Base-by-base conservation (phyloP, 179 eudicot species). In the Corrigiola litoralis region DNA sequence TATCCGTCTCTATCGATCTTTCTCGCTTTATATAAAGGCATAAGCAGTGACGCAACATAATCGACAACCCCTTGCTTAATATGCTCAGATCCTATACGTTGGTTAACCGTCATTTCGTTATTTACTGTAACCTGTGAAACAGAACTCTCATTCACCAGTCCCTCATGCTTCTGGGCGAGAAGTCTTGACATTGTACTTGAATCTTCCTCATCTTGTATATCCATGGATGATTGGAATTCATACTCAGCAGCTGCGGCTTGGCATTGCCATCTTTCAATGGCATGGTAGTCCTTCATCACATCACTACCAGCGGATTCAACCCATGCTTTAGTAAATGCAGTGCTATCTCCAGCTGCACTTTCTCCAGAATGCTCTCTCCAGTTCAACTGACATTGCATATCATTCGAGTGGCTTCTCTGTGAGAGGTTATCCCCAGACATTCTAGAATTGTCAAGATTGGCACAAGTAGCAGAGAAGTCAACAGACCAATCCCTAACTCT, bases 401-500 rank as follows among this genome's bases (percentile, higher is more conserved):
- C 96, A 82, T 88, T 95, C 16, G 95, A 91, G 63, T 79, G 79
- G 76, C 95, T 91, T 63, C 78, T 76, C 62, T 85, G 97, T 16
- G 97, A 85, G 69, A 68, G 78, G 66, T 84, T 82, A 72, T 95
- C 97, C 32, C 63, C 80, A 5, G 92, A 75, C 63, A 74, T 64
- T 72, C 80, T 88, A 11, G 96, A 78, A 71, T 66, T 82, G 46
- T 90, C 97, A 44, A 86, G 83, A 81, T 85, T 85, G 58, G 75
- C 81, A 69, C 89, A 90, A 24, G 96, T 75, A 64, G 92, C 96
- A 66, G 97, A 80, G 73, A 95, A 95, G 73, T 92, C 95, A 51
- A 85, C 95, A 7, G 99, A 82, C 99, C 97, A 95, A 58, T 95
- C 97, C 79, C 96, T 81, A 55, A 95, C 99, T 74, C 95, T 83